Percentiles rank a stretch among this genome's conserved stretches.
Conservation (phyloP, 805 yeast species). For the Wickerhamomyces subpelliculosus region DNA sequence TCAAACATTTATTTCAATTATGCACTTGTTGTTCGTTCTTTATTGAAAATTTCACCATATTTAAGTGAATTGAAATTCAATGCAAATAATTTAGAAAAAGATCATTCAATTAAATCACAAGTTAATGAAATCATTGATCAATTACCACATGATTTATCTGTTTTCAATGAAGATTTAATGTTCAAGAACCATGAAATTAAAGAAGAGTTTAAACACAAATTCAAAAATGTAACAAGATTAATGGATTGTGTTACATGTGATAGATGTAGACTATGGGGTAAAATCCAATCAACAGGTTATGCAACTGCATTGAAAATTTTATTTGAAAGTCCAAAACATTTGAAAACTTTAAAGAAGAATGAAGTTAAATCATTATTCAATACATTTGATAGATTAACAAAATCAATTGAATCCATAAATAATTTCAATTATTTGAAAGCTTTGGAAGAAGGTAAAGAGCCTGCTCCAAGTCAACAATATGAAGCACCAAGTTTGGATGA, state of each 20-base stretch:
- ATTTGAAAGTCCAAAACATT: constrained; percentile 57
- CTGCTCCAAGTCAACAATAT: constrained; percentile 1
- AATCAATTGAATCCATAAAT: constrained; percentile 69
- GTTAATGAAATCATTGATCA: constrained; percentile 33
- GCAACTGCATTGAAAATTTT: constrained; percentile 92
- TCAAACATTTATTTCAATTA: constrained; percentile 89
- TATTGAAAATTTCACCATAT: constrained; percentile 57
- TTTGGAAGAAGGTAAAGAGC: too few relatives aligned
- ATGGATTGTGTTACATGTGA: constrained; percentile 99
- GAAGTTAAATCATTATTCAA: constrained; percentile 88
- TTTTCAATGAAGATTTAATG: constrained; percentile 43
- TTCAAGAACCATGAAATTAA: constrained; percentile 55
- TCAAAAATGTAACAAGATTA: constrained; percentile 81
- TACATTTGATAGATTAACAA: constrained; percentile 87
- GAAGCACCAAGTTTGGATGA: constrained; percentile 6
- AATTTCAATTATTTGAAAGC: constrained; percentile 55
- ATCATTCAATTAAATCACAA: constrained; percentile 37
- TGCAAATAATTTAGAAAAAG: constrained; percentile 29
- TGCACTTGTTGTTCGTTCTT: constrained; percentile 76
- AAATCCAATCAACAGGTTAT: constrained; percentile 93
- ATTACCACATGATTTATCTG: constrained; percentile 13
- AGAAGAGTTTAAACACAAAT: constrained; percentile 78
- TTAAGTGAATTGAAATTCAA: constrained; percentile 47
- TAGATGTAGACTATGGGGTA: constrained; percentile 97
- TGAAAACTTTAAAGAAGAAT: constrained; percentile 59